Evolutionary conservation across 2,329 filamentous ascomycete species (phyloP).

Genomic region (Pseudogymnoascus sp.): DNA sequence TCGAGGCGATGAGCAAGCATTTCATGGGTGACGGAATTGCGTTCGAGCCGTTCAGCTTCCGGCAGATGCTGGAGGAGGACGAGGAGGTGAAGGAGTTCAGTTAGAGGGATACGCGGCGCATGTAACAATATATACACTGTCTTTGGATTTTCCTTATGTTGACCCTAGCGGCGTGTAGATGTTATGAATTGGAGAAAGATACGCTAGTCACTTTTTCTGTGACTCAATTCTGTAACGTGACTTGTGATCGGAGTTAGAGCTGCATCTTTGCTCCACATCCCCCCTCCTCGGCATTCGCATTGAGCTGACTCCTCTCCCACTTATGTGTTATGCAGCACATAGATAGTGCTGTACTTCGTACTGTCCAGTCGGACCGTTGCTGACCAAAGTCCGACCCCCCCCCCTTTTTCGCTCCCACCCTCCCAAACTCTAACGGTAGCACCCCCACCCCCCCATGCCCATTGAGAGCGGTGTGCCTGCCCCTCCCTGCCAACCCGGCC

Average conservation of each 20-base stretch:
- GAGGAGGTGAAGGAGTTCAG: conserved; percentile 47
- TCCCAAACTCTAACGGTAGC: background rate
- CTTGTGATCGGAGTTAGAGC: background rate
- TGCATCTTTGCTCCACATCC: background rate
- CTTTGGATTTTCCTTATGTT: conserved; percentile 8
- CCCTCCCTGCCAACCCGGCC: background rate
- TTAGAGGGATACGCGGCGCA: conserved; percentile 14
- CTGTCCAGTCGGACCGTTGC: background rate
- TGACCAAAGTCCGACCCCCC: background rate
- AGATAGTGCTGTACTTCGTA: background rate
- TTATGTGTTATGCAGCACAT: background rate
- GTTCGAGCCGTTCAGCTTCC: conserved; percentile 85
- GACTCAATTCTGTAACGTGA: conserved; percentile 7
- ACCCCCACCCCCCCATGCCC: background rate
- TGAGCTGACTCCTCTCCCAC: background rate
- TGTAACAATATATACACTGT: conserved; percentile 8
- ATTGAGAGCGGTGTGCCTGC: background rate
- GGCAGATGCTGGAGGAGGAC: conserved; percentile 75
- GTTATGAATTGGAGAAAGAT: conserved; percentile 7
- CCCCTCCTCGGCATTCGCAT: background rate
- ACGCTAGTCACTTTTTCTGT: conserved; percentile 3
- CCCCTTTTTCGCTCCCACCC: background rate
- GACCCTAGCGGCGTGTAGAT: conserved; percentile 7
- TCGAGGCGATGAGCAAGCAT: conserved; percentile 96
- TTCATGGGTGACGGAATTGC: conserved; percentile 83